Evolutionary conservation across 2,329 filamentous ascomycete genomes (phyloP).

Genomic region (Geoglossum cookeanum): DNA sequence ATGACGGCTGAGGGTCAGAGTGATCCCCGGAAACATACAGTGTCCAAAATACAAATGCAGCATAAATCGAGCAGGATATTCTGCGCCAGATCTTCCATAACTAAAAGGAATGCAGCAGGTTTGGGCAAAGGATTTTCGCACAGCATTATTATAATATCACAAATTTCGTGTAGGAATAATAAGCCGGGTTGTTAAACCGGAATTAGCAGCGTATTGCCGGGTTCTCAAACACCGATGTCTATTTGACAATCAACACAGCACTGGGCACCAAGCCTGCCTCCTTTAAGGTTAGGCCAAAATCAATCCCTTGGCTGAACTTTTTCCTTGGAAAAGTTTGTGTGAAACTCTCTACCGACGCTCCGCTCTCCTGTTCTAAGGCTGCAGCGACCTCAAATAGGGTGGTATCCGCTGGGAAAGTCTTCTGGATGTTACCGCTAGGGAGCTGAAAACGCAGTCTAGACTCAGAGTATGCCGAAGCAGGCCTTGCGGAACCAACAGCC

Average conservation of each 20-base stretch:
- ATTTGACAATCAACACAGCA: conserved; percentile 62
- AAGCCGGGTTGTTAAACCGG: neutral
- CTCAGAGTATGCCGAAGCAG: conserved; percentile 56
- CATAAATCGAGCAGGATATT: neutral
- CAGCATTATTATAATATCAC: neutral
- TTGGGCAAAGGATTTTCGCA: neutral
- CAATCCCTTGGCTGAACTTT: conserved; percentile 45
- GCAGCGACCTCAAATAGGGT: conserved; percentile 86
- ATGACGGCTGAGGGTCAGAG: neutral
- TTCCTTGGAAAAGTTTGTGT: conserved; percentile 77
- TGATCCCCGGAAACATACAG: neutral
- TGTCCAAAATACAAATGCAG: neutral
- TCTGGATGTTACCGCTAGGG: conserved; percentile 54
- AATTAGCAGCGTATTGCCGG: neutral
- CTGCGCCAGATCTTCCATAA: neutral
- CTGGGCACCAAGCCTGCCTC: conserved; percentile 82
- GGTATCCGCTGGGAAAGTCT: conserved; percentile 74
- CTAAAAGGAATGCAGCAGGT: neutral
- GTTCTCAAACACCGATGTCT: neutral
- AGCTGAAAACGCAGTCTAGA: conserved; percentile 70
- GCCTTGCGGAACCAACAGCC: conserved; percentile 34
- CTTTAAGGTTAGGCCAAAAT: conserved; percentile 80
- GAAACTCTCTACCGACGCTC: conserved; percentile 53
- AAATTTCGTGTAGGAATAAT: neutral
- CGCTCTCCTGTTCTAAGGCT: conserved; percentile 51